Base-by-base conservation (phyloP, 768 basidiomycete genomes). In the Tricholoma sp. region DNA sequence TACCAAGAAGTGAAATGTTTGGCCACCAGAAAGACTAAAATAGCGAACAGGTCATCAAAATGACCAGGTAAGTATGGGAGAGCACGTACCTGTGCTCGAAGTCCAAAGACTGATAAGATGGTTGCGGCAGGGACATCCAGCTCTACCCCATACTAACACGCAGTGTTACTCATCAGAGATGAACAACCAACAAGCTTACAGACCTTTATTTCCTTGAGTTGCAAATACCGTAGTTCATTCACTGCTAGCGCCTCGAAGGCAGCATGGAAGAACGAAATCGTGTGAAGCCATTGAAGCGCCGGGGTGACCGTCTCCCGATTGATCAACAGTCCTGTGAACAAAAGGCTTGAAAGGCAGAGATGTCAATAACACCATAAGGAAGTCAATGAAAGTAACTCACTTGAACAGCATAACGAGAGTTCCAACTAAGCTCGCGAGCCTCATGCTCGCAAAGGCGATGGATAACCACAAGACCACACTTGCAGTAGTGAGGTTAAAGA, bases 381-480 rank as follows among this genome's bases (percentile, higher is more conserved):
- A 44, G 11, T 28, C 28, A 52, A 29, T 34, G 36, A 18, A 56
- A 17, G 50, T 56, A 45, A 6, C 93, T 67, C 62, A 98, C 95
- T 99, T 99, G 84, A 95, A 98, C 52, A 99, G 78, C 96, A 99
- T 98, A 63, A 97, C 82, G 57, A 98, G 71, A 3, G 94, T 97
- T 31, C 96, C 97, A n/a, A 94, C 83, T 56, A 98, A 75, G 66
- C 91, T 96, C 2, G 95, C 96, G 29, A 99, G 85, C 53, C 91
- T 87, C 33, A 85, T 86, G 68, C 86, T 91, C 52, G 86, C 83
- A 62, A 97, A 90, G 1, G 91, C 85, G 56, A 98, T 91, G 20
- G 93, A 95, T 34, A 99, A 76, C 71, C 94, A 81, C 4, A 99
- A 74, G 18, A 98, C 89, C 39, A 96, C 89, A 66, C 88, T 91